Base-by-base conservation (phyloP, 768 basidiomycete species). In the Rhodotorula kratochvilovae region DNA sequence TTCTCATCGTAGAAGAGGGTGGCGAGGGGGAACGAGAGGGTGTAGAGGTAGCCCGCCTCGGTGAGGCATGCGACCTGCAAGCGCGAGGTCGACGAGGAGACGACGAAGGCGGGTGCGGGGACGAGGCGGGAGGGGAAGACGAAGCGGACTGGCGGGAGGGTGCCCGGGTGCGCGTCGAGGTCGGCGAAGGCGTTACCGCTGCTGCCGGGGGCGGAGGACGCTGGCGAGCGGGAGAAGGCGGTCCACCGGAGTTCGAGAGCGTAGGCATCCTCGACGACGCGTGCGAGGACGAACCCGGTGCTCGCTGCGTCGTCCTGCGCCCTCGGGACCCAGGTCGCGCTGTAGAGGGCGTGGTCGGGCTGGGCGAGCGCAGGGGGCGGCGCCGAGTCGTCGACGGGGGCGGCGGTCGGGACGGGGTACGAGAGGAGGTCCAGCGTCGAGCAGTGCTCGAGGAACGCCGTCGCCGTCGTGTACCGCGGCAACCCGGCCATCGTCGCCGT, bases 161-260 rank as follows among this genome's bases (percentile, higher is more conserved):
- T 51, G 19, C 46, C 66, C 12, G 65, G 66, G 57, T 71, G 66
- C 1, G 12, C 23, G 27, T 67, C 66, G 58, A 67, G 51, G 55
- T 57, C 53, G 46, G 60, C 7, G 46, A 60, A 68, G 17, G 66
- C n/a, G n/a, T 36, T n/a, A 29, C 3, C 15, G 19, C 1, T n/a
- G 29, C 13, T 43, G 51, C 35, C 33, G 45, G 48, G 61, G 42
- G 43, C n/a, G 48, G 64, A 50, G 35, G 25, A 35, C 7, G 23
- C 5, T 23, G 54, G 16, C 7, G 27, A 12, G n/a, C 46, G 51
- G 3, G 58, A 42, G 61, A 75, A 70, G 35, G 57, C 63, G 56
- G 91, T 82, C n/a, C 90, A 90, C 48, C 87, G 78, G 57, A 94
- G 85, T 77, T 93, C 90, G 54, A 91, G 80, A 61, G 91, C 87